Evolutionary conservation across 2,329 filamentous ascomycete species (phyloP).

Genomic region (Paracorniculantispora psalliotae): DNA sequence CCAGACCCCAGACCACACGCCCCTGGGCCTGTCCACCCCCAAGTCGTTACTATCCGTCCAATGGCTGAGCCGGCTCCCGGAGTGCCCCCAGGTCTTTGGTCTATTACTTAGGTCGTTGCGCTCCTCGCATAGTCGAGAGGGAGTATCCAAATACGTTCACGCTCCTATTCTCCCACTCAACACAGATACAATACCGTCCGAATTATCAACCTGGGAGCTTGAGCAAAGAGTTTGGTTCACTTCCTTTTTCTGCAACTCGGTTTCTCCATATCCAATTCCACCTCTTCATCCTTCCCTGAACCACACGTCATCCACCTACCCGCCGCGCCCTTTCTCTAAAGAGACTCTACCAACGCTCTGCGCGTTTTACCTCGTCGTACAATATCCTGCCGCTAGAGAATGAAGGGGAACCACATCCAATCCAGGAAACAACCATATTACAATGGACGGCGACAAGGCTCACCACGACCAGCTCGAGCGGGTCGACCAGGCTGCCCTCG

Average conservation of each 20-base stretch:
- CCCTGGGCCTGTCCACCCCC: neutral
- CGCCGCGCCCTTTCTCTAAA: neutral
- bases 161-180: neutral
- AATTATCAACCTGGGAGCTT: neutral
- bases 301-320: too few species aligned
- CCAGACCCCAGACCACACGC: neutral
- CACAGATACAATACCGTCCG: neutral
- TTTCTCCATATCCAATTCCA: neutral
- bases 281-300: neutral
- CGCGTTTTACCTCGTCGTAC: neutral
- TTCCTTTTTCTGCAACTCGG: neutral
- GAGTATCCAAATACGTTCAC: neutral
- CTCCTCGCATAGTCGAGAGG: neutral
- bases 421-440: slow-evolving; percentile 12
- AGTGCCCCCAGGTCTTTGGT: slow-evolving; percentile 1
- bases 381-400: slow-evolving; percentile 11
- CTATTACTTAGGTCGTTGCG: slow-evolving; percentile 8
- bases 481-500: slow-evolving; percentile 26
- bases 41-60: neutral
- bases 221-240: neutral
- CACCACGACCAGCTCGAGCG: slow-evolving; percentile 14
- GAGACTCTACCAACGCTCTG: neutral
- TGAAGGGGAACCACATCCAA: slow-evolving; percentile 11
- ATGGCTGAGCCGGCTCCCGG: neutral
- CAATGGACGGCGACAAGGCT: slow-evolving; percentile 21